Evolutionary conservation across 768 basidiomycete genomes (phyloP), one percentile per base, ranked within the genome.

Genomic region (Tricholoma matsutake): DNA sequence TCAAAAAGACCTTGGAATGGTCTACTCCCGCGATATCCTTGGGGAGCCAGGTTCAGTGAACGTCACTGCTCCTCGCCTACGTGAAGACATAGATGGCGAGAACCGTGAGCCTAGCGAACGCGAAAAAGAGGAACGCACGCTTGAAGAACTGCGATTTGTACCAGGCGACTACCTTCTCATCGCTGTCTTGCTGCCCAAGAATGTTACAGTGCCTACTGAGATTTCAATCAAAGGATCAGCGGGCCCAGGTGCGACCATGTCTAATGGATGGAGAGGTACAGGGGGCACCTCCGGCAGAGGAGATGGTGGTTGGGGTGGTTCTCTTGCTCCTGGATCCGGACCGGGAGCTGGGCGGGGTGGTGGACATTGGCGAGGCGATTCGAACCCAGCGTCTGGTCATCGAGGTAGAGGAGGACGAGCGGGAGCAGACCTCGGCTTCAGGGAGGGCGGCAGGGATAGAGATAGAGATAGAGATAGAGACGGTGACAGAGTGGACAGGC

Each of bases 11-110:
- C 83, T 94, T 45, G 92, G 92, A 28, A 82, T 83, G 67, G 87
- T 94, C 39, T 89, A 91, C 72, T 90, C 91, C 47, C 86, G 91
- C 63, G 92, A 93, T 73, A 89, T 93, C 64, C 83, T 92, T 2
- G 91, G 91, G 53, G 91, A 92, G 71, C 87, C 89, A 3, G 90
- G 90, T 34, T 73, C 86, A 1, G 71, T 89, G 20, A 78, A 80
- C 41, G 71, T 71, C 13, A 76, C 84, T 6, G 88, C 89, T 0
- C 80, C 86, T 0, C 81, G 87, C 2, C 78, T 92, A 2, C 73
- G 86, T 20, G 82, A 85, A 49, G 87, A 87, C 61, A 59, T 65
- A 0, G 80, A 80, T 28, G 67, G 70, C 1, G 64, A 73, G 39
- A 52, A 59, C 2, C 68, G 69, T 13, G 76, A 81, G 61, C 69